Evolutionary conservation across 768 basidiomycete species (phyloP).

Genomic region (Phlegmacium glaucopus): DNA sequence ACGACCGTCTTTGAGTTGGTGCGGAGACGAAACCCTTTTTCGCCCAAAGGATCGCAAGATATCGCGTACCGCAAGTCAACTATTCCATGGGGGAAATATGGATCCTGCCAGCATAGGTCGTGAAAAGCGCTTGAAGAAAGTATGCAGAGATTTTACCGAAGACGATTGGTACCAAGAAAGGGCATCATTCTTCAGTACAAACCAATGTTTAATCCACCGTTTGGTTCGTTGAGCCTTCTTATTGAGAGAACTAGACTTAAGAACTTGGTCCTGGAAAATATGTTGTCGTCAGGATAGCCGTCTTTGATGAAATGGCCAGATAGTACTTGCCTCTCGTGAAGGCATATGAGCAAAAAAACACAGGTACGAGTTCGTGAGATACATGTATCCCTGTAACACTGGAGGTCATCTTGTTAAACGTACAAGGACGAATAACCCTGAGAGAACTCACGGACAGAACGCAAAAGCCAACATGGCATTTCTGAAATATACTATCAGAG

Average conservation of each 20-base stretch:
- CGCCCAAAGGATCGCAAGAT: slow-evolving; percentile 76
- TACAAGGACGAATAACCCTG: neutral
- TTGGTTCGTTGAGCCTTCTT: slow-evolving; percentile 90
- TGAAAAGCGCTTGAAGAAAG: neutral
- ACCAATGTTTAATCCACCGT: slow-evolving; percentile 95
- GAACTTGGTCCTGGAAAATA: slow-evolving; percentile 70
- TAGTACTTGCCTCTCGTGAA: slow-evolving; percentile 65
- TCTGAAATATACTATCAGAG: slow-evolving; percentile 40
- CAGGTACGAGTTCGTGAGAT: slow-evolving; percentile 86
- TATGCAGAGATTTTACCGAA: slow-evolving; percentile 48
- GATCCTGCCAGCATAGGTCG: slow-evolving; percentile 56
- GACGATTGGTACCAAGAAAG: slow-evolving; percentile 97
- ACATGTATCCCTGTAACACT: slow-evolving; percentile 98
- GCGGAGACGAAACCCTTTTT: slow-evolving; percentile 77
- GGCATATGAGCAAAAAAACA: slow-evolving; percentile 99
- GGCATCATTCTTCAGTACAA: slow-evolving; percentile 92
- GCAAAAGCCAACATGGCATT: slow-evolving; percentile 91
- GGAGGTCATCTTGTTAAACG: slow-evolving; percentile 3
- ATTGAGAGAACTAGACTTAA: slow-evolving; percentile 87
- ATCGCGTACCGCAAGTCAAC: slow-evolving; percentile 93
- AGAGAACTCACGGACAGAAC: slow-evolving; percentile 74
- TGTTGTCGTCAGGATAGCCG: neutral
- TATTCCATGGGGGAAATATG: slow-evolving; percentile 96
- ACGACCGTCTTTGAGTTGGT: slow-evolving; percentile 77
- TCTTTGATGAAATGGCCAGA: neutral